Percentiles rank a stretch among this genome's conserved stretches.
These are phyloP conservation scores for Naganishia kalamii DNA, from an alignment of 768 basidiomycete genomes.

Conservation along the genomic window DNA sequence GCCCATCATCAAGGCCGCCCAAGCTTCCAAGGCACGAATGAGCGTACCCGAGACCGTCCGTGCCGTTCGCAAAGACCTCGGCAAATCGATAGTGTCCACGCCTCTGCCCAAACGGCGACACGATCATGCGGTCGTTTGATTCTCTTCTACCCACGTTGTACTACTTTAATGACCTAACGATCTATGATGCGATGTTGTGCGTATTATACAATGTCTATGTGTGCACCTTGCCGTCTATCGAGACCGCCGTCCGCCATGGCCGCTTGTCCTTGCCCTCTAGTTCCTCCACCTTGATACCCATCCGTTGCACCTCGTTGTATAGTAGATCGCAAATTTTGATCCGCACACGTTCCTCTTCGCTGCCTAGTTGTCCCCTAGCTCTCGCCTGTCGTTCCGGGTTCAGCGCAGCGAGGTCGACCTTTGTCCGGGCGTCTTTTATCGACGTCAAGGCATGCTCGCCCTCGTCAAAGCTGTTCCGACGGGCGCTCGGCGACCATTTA, in stretches of 20 bases:
- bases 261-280: conserved; percentile 40
- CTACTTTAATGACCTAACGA: no score
- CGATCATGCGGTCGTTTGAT: conserved; percentile 3
- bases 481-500: conserved; percentile 24
- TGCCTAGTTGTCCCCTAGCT: conserved; percentile 28
- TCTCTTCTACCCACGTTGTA: no score
- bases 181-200: no score
- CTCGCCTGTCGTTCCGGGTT: conserved; percentile 31
- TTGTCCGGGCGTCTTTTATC: conserved; percentile 31
- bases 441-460: conserved; percentile 37
- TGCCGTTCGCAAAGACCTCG: conserved; percentile 24
- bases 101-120: conserved; percentile 8
- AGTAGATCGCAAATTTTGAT: conserved; percentile 56
- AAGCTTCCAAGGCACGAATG: conserved; percentile 20
- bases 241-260: conserved; percentile 32
- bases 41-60: conserved; percentile 25
- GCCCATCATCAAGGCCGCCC: conserved; percentile 22
- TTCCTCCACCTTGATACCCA: conserved; percentile 37
- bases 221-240: conserved; percentile 13
- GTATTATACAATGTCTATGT: background rate
- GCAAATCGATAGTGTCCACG: conserved; percentile 9
- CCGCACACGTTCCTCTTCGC: conserved; percentile 50
- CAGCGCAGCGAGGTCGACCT: conserved; percentile 19
- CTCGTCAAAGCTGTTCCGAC: conserved; percentile 16
- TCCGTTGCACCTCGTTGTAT: conserved; percentile 34